Conservation (phyloP, 495 filamentous ascomycete genomes). For the Ascobolus immersus region DNA sequence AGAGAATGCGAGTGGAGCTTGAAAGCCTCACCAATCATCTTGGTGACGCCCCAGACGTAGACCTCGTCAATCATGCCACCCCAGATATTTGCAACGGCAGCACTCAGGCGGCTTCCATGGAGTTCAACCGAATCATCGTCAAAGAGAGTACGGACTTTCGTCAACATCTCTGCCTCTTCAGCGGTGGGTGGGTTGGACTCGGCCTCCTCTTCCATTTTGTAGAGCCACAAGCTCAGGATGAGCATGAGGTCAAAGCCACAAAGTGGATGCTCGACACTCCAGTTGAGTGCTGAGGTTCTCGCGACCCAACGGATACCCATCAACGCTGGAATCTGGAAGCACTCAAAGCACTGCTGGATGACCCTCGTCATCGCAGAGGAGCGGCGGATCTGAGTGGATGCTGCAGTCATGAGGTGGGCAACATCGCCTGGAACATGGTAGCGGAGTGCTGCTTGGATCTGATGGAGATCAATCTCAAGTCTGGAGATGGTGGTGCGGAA, state of each 20-base stretch:
- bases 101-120: conserved; percentile 60
- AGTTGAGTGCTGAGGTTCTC: conserved; percentile 86
- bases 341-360: conserved; percentile 91
- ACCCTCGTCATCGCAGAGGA: conserved; percentile 96
- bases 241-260: conserved; percentile 96
- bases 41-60: conserved; percentile 97
- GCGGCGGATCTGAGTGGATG: conserved; percentile 74
- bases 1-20: conserved; percentile 87
- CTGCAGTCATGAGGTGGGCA: conserved; percentile 82
- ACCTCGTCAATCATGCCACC: conserved; percentile 96
- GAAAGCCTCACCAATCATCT: conserved; percentile 95
- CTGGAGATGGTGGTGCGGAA: conserved; percentile 84
- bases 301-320: conserved; percentile 97
- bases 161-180: conserved; percentile 83
- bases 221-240: conserved; percentile 93
- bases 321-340: conserved; percentile 81
- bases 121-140: conserved; percentile 63
- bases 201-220: conserved; percentile 95
- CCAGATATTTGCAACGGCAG: conserved; percentile 83
- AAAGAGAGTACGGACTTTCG: conserved; percentile 77
- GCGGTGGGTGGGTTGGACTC: conserved; percentile 50
- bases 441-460: conserved; percentile 81
- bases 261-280: conserved; percentile 95
- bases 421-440: conserved; percentile 96
- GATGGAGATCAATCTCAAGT: conserved; percentile 82